These are phyloP conservation scores for Tetracentron sinense DNA, from an alignment of 164 flowering plant species.

Conservation along the genomic window DNA sequence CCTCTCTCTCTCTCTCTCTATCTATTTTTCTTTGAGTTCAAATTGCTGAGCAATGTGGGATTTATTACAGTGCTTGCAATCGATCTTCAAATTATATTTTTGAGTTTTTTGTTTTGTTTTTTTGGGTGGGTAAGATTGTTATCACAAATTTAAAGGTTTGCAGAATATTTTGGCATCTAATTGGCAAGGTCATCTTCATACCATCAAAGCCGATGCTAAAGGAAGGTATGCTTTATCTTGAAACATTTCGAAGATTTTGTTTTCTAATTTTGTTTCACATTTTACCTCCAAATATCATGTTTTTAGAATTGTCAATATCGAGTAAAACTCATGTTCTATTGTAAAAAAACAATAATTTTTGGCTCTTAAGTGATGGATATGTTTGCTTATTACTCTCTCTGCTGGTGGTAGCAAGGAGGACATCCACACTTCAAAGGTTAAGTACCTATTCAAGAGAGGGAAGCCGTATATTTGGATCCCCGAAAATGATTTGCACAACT, in stretches of 20 bases:
- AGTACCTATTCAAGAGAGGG: slow-evolving; percentile 64
- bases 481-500: slow-evolving; percentile 70
- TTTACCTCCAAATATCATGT: too few species aligned
- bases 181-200: slow-evolving; percentile 69
- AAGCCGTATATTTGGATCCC: slow-evolving; percentile 80
- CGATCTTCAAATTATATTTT: too few species aligned
- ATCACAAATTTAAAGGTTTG: slow-evolving; percentile 8
- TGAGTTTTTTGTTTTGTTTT: neutral
- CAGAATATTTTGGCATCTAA: slow-evolving; percentile 78
- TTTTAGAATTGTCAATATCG: too few species aligned
- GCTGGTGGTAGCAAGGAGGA: slow-evolving; percentile 52
- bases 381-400: slow-evolving; percentile 2
- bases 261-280: too few species aligned
- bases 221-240: slow-evolving; percentile 51
- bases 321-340: too few species aligned
- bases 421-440: slow-evolving; percentile 61
- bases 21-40: too few species aligned
- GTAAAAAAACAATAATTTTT: too few species aligned
- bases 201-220: slow-evolving; percentile 75
- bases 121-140: neutral
- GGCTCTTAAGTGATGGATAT: neutral
- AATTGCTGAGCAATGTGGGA: too few species aligned
- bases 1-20: neutral
- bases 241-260: neutral
- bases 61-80: too few species aligned